Conservation (phyloP, 2,329 filamentous ascomycete species). For the Exophiala sideris region DNA sequence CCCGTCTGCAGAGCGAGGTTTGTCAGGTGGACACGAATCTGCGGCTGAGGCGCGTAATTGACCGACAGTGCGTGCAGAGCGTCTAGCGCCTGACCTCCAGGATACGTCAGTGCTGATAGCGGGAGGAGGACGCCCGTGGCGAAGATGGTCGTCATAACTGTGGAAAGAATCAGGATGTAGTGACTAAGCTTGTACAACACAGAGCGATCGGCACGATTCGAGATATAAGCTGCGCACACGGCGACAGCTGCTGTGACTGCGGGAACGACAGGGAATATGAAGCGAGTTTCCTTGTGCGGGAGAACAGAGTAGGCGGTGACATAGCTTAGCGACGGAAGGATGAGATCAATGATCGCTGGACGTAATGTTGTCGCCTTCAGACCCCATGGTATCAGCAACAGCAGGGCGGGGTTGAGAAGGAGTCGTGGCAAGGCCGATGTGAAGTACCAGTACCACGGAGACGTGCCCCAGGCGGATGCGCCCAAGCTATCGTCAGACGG, state of each 20-base stretch:
- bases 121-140: constrained; percentile 70
- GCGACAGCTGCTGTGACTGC: constrained; percentile 74
- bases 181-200: constrained; percentile 54
- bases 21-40: constrained; percentile 51
- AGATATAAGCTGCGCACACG: constrained; percentile 68
- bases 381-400: constrained; percentile 37
- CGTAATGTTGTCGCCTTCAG: background rate
- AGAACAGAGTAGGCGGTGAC: constrained; percentile 78
- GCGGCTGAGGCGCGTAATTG: constrained; percentile 26
- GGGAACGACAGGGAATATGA: constrained; percentile 85
- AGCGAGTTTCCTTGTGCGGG: constrained; percentile 94
- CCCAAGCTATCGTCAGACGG: constrained; percentile 56
- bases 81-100: constrained; percentile 74
- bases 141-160: constrained; percentile 57
- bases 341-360: constrained; percentile 54
- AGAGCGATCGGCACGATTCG: constrained; percentile 62
- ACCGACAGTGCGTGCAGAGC: constrained; percentile 35
- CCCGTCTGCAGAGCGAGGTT: constrained; percentile 63
- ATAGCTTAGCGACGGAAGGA: constrained; percentile 68
- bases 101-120: constrained; percentile 87
- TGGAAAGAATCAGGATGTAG: constrained; percentile 56
- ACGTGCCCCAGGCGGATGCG: constrained; percentile 82
- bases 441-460: constrained; percentile 85
- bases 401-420: constrained; percentile 67
- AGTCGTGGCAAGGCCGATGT: constrained; percentile 75